phyloP scores from a whole-genome alignment of 1,284 basidiomycete genomes.

The Rhodotorula sp. region DNA sequence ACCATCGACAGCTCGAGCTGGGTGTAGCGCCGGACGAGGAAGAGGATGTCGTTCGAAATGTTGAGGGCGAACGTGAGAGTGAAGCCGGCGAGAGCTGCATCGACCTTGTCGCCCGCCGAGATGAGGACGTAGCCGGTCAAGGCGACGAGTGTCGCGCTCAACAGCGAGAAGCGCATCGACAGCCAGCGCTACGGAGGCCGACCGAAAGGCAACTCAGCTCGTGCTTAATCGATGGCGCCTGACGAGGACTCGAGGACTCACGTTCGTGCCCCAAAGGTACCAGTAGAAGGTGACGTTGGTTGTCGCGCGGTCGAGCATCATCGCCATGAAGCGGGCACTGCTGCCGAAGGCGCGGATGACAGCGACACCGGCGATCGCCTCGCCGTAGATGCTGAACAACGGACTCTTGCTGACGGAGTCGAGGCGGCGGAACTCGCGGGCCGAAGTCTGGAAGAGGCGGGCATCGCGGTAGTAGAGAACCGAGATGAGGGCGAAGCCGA shows the following conservation, averaged over 20 bases:
- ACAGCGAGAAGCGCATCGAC: conserved; percentile 40
- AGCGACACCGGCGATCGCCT: conserved; percentile 58
- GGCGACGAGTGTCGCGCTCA: conserved; percentile 39
- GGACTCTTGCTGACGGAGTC: conserved; percentile 87
- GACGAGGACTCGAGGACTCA: not conserved
- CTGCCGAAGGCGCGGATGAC: conserved; percentile 85
- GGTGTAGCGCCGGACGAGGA: conserved; percentile 48
- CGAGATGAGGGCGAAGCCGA: conserved; percentile 41
- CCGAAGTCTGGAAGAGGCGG: conserved; percentile 36
- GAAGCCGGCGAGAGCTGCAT: conserved; percentile 52
- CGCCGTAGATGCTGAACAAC: conserved; percentile 74
- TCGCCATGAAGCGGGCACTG: conserved; percentile 46
- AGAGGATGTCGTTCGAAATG: conserved; percentile 47
- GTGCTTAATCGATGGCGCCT: no score
- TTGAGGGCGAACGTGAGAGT: conserved; percentile 50
- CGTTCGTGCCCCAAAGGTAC: conserved; percentile 36
- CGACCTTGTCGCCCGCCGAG: conserved; percentile 44
- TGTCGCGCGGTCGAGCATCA: conserved; percentile 38
- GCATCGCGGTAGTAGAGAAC: conserved; percentile 38
- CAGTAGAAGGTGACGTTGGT: conserved; percentile 34
- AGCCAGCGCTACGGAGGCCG: conserved; percentile 49
- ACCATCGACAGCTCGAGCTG: conserved; percentile 87
- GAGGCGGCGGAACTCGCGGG: conserved; percentile 45
- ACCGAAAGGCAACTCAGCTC: conserved; percentile 46
- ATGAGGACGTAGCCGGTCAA: conserved; percentile 56